Base-by-base conservation (phyloP, 805 yeast genomes). In the Zygotorulaspora chibaensis region DNA sequence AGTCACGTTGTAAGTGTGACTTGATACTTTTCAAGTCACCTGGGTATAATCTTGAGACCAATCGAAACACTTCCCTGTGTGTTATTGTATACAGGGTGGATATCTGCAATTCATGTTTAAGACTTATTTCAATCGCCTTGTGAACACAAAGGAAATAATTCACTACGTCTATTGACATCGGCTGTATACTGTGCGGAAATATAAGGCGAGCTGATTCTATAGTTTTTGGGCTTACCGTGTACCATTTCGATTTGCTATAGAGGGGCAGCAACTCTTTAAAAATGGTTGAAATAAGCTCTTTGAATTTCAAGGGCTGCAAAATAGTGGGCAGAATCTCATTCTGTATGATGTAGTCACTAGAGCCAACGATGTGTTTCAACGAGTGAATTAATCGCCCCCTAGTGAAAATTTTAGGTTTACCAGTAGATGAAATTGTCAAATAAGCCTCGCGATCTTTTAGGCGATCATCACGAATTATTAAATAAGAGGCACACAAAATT, bases 251-350 rank as follows among this genome's bases (percentile, higher is more conserved):
- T 29, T 48, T 52, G 35, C 38, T 43, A 31, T 53, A 50, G 18
- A 50, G 45, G 20, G 57, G 57, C 12, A 50, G 34, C 42, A 51
- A 42, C 31, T 54, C 54, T 33, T 52, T 50, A 43, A 54, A 54
- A 8, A 54, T 34, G 17, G 51, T 54, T 8, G 47, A 16, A 20
- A 54, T 43, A 12, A 54, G 36, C 16, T 46, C 50, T 11, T 40
- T 40, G 13, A 40, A 39, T 17, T 43, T 44, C 17, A 54, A 36
- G 4, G 57, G 57, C 20, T 47, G 55, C 18, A 52, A 38, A 20
- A 54, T 39, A 16, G 48, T 38, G 5, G 57, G 55, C 23, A 54
- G 27, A 12, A 54, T 42, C 18, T 51, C 46, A n/a, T 37, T 39
- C 9, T 43, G 38, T 5, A 54, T 48, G 17, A 41, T 45, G 8